A percentile compares a stretch with the other conserved stretches of the same genome.
Evolutionary conservation across 139 green algal species (phyloP).

Genomic region (Ettlia oleoabundans): DNA sequence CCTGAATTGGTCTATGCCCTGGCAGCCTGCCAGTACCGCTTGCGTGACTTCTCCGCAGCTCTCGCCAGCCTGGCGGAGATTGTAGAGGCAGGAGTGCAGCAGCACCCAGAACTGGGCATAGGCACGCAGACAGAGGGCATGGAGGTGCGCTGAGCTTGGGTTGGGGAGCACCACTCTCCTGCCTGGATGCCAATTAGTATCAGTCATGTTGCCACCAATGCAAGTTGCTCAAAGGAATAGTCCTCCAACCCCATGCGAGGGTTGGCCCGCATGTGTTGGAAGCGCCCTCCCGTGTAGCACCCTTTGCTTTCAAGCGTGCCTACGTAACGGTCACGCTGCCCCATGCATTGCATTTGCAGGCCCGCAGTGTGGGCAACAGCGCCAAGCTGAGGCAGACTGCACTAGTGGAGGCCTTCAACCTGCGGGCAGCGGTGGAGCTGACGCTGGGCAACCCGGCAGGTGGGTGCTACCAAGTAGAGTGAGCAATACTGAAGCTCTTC

Average conservation of each 20-base stretch:
- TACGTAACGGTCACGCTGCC: neutral
- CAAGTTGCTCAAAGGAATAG: no score
- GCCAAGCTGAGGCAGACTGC: conserved; percentile 80
- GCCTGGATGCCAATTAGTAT: no score
- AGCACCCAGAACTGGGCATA: conserved; percentile 88
- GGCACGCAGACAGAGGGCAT: conserved; percentile 77
- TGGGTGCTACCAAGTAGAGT: neutral
- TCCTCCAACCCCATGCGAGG: no score
- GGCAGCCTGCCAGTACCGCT: conserved; percentile 85
- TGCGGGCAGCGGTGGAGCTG: conserved; percentile 89
- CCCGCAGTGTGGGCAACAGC: conserved; percentile 86
- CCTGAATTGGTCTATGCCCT: conserved; percentile 84
- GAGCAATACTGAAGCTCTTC: no score
- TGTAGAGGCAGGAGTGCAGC: conserved; percentile 80
- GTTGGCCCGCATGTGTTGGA: no score
- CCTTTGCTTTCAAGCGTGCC: no score
- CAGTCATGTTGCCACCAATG: no score
- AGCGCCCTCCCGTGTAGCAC: no score
- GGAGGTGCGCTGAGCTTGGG: conserved; percentile 40
- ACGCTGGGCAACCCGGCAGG: conserved; percentile 46
- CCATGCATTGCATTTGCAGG: conserved; percentile 5
- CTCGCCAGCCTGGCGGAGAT: conserved; percentile 70
- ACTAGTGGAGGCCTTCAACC: conserved; percentile 91
- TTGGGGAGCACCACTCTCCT: neutral
- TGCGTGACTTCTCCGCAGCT: conserved; percentile 74